Conservation (phyloP, 108 stramenopile species). For the Nannochloropsis oceanica region DNA sequence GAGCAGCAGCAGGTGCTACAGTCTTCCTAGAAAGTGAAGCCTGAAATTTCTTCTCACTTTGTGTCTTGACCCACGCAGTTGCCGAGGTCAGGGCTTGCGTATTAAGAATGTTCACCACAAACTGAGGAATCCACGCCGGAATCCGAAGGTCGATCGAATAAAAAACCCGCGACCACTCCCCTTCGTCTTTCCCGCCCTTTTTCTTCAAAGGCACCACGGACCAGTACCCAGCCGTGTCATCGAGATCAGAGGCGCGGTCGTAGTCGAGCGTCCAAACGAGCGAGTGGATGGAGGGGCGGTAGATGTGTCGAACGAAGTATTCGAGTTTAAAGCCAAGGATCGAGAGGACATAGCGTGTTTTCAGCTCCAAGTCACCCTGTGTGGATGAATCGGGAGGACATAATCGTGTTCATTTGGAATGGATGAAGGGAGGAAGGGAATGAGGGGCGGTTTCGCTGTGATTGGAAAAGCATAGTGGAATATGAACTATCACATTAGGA, state of each 20-base stretch:
- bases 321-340: constrained; percentile 21
- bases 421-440: background rate
- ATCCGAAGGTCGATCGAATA: constrained; percentile 16
- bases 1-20: background rate
- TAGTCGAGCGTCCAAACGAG: constrained; percentile 34
- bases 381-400: background rate
- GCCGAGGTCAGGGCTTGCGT: constrained; percentile 10
- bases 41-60: background rate
- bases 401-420: background rate
- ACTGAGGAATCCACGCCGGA: constrained; percentile 15
- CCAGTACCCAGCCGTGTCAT: constrained; percentile 30
- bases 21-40: background rate
- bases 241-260: constrained; percentile 5
- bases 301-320: constrained; percentile 17
- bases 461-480: background rate
- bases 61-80: background rate
- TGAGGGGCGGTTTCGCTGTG: background rate
- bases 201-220: constrained; percentile 7
- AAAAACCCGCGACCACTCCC: constrained; percentile 20
- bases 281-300: constrained; percentile 1
- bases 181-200: background rate
- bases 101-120: constrained; percentile 17
- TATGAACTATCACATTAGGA: background rate
- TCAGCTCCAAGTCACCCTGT: background rate
- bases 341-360: constrained; percentile 2